These are phyloP conservation scores for Proliferodiscus dingleyae DNA, from an alignment of 2,329 filamentous ascomycete species.

Conservation along the genomic window DNA sequence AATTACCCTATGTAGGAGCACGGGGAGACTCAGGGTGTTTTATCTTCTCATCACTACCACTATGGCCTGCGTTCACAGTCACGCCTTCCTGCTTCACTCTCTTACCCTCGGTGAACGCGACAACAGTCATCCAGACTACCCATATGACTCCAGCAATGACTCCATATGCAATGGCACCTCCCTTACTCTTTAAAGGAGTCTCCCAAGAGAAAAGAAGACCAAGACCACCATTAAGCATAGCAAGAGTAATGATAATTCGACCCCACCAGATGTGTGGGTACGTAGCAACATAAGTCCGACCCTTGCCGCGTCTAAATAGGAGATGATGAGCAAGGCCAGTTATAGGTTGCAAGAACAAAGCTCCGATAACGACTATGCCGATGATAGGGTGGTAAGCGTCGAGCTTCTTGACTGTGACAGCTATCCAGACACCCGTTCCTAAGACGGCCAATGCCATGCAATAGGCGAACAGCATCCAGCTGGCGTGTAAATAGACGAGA, in stretches of 20 bases:
- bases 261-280: slow-evolving; percentile 57
- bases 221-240: slow-evolving; percentile 60
- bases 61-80: background rate
- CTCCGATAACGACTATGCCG: slow-evolving; percentile 48
- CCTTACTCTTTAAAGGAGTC: slow-evolving; percentile 27
- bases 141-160: slow-evolving; percentile 51
- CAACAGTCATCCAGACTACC: slow-evolving; percentile 39
- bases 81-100: slow-evolving; percentile 4
- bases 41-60: slow-evolving; percentile 1
- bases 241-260: slow-evolving; percentile 50
- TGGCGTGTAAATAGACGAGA: slow-evolving; percentile 45
- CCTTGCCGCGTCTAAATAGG: slow-evolving; percentile 39
- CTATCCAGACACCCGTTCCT: slow-evolving; percentile 49
- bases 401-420: slow-evolving; percentile 7
- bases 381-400: slow-evolving; percentile 45
- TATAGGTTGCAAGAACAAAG: slow-evolving; percentile 52
- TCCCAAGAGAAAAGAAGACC: slow-evolving; percentile 46
- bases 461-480: slow-evolving; percentile 51
- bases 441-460: slow-evolving; percentile 55
- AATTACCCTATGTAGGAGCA: too few species aligned
- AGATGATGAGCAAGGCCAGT: slow-evolving; percentile 54
- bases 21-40: background rate
- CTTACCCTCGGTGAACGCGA: slow-evolving; percentile 15
- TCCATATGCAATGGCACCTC: slow-evolving; percentile 48
- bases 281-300: slow-evolving; percentile 46